phyloP scores from a whole-genome alignment of 768 basidiomycete genomes.

The Mycena rebaudengoi region DNA sequence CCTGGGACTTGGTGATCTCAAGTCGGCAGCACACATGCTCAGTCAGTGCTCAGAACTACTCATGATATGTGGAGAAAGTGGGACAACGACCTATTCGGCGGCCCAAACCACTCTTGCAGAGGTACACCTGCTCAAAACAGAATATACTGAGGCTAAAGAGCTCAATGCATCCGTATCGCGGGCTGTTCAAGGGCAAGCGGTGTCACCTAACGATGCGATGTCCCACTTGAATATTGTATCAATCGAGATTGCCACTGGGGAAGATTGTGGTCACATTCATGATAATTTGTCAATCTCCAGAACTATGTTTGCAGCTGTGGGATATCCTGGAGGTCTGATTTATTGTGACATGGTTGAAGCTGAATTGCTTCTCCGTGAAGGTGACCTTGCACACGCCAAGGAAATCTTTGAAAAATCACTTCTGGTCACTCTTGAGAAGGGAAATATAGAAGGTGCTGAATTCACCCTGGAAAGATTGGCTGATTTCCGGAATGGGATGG shows the following conservation, averaged over 20 bases:
- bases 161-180: background rate
- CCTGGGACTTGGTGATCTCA: too few relatives aligned
- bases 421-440: background rate
- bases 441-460: background rate
- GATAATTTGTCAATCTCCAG: background rate
- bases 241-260: background rate
- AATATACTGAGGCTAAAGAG: background rate
- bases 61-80: background rate
- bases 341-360: background rate
- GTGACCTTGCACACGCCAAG: background rate
- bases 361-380: background rate
- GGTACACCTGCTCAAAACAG: constrained; percentile 1
- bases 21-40: too few relatives aligned
- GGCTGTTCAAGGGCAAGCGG: background rate
- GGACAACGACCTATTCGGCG: background rate
- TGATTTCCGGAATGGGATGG: background rate
- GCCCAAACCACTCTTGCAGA: background rate
- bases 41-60: background rate
- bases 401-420: background rate
- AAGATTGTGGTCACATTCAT: background rate
- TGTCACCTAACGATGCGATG: background rate
- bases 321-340: background rate
- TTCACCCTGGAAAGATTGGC: background rate
- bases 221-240: background rate
- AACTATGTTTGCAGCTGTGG: background rate